A percentile compares a stretch with the other conserved stretches of the same genome.
phyloP scores from a whole-genome alignment of 179 eudicot species.

The Heliamphora pulchella region DNA sequence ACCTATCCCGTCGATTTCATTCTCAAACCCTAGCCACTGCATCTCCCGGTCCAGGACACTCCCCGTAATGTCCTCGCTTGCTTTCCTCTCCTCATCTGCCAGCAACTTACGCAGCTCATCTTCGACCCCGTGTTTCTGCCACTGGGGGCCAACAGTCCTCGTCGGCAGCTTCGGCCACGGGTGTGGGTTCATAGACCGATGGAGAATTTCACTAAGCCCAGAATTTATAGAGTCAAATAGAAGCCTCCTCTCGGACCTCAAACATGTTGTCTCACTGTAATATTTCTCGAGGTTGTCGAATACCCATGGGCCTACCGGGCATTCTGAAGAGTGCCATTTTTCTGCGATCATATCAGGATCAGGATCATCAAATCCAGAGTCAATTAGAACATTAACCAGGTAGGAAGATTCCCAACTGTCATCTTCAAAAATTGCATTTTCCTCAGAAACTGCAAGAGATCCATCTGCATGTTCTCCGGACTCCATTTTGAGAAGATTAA shows the following conservation, averaged over 20 bases:
- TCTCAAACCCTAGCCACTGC: slow-evolving; percentile 40
- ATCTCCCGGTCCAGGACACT: slow-evolving; percentile 30
- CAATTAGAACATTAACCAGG: slow-evolving; percentile 40
- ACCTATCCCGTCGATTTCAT: slow-evolving; percentile 35
- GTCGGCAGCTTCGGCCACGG: slow-evolving; percentile 36
- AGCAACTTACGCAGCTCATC: slow-evolving; percentile 40
- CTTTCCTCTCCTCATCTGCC: slow-evolving; percentile 27
- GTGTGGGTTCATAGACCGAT: slow-evolving; percentile 27
- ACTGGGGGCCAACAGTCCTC: slow-evolving; percentile 15
- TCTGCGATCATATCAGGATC: slow-evolving; percentile 31
- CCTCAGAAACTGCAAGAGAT: slow-evolving; percentile 14
- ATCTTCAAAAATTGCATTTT: slow-evolving; percentile 13
- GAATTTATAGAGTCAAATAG: slow-evolving; percentile 61
- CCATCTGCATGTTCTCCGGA: slow-evolving; percentile 41
- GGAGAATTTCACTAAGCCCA: slow-evolving; percentile 36
- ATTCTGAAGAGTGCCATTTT: slow-evolving; percentile 42
- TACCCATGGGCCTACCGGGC: slow-evolving; percentile 41
- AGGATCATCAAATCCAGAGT: slow-evolving; percentile 39
- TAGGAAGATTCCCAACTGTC: slow-evolving; percentile 64
- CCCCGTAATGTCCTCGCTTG: slow-evolving; percentile 19
- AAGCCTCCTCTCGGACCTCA: slow-evolving; percentile 52
- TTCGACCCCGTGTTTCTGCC: slow-evolving; percentile 28
- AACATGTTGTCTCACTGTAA: slow-evolving; percentile 23
- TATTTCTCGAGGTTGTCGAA: slow-evolving; percentile 67
- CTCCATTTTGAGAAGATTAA: slow-evolving; percentile 78